Evolutionary conservation across 2,329 filamentous ascomycete species (phyloP).

Genomic region (Cladophialophora psammophila): DNA sequence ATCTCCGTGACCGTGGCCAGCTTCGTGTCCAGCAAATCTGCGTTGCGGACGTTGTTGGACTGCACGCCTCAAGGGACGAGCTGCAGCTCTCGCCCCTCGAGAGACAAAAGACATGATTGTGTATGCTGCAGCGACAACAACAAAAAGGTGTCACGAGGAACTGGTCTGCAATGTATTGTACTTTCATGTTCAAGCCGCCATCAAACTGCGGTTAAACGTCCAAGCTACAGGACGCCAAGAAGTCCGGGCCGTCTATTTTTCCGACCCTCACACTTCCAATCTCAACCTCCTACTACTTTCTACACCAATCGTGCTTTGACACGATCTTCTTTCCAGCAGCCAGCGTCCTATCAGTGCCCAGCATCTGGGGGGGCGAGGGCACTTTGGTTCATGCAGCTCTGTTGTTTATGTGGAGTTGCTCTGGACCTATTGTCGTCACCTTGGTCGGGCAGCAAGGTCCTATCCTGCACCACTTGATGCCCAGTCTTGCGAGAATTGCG

Average conservation of each 20-base stretch:
- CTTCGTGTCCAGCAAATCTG: constrained; percentile 53
- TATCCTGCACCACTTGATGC: background rate
- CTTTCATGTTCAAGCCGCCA: background rate
- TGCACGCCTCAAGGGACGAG: constrained; percentile 37
- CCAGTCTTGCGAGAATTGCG: constrained; percentile 10
- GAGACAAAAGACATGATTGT: constrained; percentile 37
- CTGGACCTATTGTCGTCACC: constrained; percentile 11
- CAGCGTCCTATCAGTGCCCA: background rate
- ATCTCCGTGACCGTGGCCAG: constrained; percentile 45
- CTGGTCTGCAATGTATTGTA: constrained; percentile 8
- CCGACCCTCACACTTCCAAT: constrained; percentile 1
- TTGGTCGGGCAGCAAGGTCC: constrained; percentile 30
- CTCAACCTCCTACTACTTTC: constrained; percentile 1
- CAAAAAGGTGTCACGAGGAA: constrained; percentile 3
- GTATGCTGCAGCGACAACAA: constrained; percentile 29
- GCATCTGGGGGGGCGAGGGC: background rate
- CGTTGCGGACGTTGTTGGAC: constrained; percentile 45
- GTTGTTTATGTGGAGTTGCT: constrained; percentile 20
- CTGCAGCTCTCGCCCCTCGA: constrained; percentile 40
- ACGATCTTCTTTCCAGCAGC: constrained; percentile 1
- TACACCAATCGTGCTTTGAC: constrained; percentile 3
- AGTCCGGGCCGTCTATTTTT: constrained; percentile 11
- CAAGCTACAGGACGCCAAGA: constrained; percentile 14
- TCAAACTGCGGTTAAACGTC: constrained; percentile 9
- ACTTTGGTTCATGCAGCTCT: constrained; percentile 31